Percentiles rank a stretch among this genome's conserved stretches.
Evolutionary conservation across 352 stramenopile genomes (phyloP).

Genomic region (Ochromonadaceae sp.): DNA sequence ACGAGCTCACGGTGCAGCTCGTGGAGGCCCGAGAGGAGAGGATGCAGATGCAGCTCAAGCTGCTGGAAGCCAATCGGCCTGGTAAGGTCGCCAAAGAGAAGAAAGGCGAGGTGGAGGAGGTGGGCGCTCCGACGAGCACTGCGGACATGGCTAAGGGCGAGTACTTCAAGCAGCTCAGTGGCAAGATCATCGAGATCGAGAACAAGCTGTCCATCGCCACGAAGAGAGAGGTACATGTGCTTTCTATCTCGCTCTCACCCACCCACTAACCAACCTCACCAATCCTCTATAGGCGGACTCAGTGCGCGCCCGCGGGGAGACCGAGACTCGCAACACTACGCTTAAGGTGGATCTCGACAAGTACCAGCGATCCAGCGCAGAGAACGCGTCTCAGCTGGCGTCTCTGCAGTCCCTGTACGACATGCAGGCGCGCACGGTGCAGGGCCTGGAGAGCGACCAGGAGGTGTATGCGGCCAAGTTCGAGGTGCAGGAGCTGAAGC

Average conservation of each 20-base stretch:
- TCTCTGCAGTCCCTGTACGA: background rate
- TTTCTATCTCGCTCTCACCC: too few relatives aligned
- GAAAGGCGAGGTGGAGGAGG: too few relatives aligned
- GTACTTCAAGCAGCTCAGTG: background rate
- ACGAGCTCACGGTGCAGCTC: conserved; percentile 10
- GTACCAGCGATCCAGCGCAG: background rate
- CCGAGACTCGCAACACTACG: background rate
- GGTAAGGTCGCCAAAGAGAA: too few relatives aligned
- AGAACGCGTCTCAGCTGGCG: background rate
- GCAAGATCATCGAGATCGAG: conserved; percentile 2
- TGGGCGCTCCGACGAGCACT: too few relatives aligned
- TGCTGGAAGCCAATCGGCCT: too few relatives aligned
- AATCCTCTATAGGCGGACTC: background rate
- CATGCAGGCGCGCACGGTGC: background rate
- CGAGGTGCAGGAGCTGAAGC: background rate
- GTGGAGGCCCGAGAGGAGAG: background rate
- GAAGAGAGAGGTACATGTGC: background rate
- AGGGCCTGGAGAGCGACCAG: background rate
- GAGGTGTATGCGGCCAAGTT: background rate
- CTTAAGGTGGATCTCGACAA: background rate
- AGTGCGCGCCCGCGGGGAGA: background rate
- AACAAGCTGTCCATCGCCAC: background rate
- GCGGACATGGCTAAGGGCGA: background rate
- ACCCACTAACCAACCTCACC: too few relatives aligned
- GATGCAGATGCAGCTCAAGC: too few relatives aligned